Evolutionary conservation across 2,329 filamentous ascomycete species (phyloP).

Genomic region (Scedosporium dehoogii): DNA sequence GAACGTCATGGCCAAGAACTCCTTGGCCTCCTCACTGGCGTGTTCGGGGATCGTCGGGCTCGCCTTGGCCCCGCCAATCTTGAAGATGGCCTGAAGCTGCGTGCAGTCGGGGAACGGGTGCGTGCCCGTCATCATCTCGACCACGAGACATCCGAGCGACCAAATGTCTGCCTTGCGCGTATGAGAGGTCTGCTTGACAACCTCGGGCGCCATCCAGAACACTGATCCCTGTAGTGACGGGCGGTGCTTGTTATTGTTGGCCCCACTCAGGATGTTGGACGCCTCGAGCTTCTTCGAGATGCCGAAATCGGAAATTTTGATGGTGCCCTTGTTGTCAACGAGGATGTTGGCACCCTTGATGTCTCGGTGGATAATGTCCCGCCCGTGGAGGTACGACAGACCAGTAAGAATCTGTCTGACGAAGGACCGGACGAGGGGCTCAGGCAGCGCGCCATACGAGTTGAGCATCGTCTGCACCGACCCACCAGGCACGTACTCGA

Average conservation of each 20-base stretch:
- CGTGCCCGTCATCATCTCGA: conserved; percentile 97
- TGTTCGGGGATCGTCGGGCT: conserved; percentile 81
- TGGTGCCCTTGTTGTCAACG: conserved; percentile 96
- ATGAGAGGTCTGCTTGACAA: conserved; percentile 95
- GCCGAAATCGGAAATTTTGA: conserved; percentile 99
- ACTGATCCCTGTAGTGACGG: conserved; percentile 91
- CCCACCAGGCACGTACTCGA: conserved; percentile 95
- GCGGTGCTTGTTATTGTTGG: conserved; percentile 56
- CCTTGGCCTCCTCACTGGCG: conserved; percentile 72
- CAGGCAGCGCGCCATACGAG: conserved; percentile 90
- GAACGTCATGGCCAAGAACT: conserved; percentile 82
- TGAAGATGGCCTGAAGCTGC: conserved; percentile 96
- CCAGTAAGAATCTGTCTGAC: conserved; percentile 91
- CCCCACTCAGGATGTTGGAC: conserved; percentile 66
- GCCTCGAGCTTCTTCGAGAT: conserved; percentile 97
- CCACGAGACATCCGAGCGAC: conserved; percentile 91
- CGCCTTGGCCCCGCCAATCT: conserved; percentile 83
- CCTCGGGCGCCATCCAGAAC: conserved; percentile 99
- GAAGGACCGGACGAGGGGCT: conserved; percentile 91
- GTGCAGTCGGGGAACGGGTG: conserved; percentile 97
- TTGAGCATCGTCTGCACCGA: conserved; percentile 98
- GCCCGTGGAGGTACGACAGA: conserved; percentile 83
- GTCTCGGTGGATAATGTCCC: conserved; percentile 95
- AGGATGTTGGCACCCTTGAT: conserved; percentile 99
- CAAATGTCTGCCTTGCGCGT: conserved; percentile 98